A percentile compares a stretch with the other conserved stretches of the same genome.
phyloP scores from a whole-genome alignment of 164 flowering plant species.

The Akebia trifoliata region DNA sequence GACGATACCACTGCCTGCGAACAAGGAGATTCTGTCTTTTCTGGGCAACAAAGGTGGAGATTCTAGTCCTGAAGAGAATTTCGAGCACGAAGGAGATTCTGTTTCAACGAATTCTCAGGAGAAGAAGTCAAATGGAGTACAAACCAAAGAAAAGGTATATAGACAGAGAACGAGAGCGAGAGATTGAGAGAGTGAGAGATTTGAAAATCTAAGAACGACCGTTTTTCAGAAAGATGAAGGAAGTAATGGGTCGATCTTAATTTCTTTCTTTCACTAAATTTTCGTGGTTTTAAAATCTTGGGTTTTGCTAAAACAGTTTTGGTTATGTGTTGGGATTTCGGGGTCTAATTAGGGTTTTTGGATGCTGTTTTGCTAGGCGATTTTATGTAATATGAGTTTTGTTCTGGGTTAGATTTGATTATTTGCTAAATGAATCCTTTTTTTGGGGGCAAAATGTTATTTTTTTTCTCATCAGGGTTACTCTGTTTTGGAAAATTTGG shows the following conservation, averaged over 20 bases:
- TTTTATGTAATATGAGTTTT: no score
- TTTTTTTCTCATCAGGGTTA: no score
- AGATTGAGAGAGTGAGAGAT: no score
- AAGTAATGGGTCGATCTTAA: no score
- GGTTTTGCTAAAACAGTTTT: background rate
- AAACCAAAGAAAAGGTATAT: constrained; percentile 28
- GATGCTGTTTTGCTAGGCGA: background rate
- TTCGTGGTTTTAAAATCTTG: no score
- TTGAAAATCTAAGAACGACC: constrained; percentile 12
- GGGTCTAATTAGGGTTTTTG: background rate
- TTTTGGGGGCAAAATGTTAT: no score
- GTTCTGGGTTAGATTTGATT: background rate
- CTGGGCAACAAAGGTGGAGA: constrained; percentile 8
- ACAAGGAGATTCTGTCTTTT: constrained; percentile 15
- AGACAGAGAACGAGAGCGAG: no score
- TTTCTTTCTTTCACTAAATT: no score
- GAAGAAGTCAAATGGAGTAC: background rate
- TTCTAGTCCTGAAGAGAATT: no score
- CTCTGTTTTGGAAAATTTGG: no score
- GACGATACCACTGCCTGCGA: constrained; percentile 33
- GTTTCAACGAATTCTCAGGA: background rate
- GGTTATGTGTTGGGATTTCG: background rate
- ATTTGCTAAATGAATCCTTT: background rate
- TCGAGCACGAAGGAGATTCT: constrained; percentile 3
- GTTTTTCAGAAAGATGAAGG: no score